phyloP scores from a whole-genome alignment of 768 basidiomycete species.

The Rossbeevera mucosa region DNA sequence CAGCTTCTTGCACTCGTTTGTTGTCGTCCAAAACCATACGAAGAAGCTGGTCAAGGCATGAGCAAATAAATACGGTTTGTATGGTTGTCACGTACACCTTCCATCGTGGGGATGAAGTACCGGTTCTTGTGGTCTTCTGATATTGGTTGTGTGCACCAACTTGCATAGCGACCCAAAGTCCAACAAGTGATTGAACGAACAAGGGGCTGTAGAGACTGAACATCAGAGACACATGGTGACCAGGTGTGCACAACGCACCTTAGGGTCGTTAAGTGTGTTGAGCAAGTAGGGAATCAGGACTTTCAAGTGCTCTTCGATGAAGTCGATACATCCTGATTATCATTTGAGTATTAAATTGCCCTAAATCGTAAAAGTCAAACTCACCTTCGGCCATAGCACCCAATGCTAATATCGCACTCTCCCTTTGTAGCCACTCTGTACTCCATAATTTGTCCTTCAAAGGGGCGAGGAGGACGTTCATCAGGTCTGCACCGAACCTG shows the following conservation, averaged over 20 bases:
- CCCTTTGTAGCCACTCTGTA: constrained; percentile 87
- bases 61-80: background rate
- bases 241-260: constrained; percentile 46
- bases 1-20: constrained; percentile 98
- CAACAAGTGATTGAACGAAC: constrained; percentile 98
- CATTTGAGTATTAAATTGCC: constrained; percentile 7
- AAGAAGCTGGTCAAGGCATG: constrained; percentile 60
- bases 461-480: constrained; percentile 83
- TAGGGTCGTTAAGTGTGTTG: constrained; percentile 83
- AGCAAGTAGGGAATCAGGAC: constrained; percentile 91
- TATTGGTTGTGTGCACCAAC: constrained; percentile 87
- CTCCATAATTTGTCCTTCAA: constrained; percentile 94
- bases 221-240: background rate
- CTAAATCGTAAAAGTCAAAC: constrained; percentile 16
- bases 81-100: constrained; percentile 67
- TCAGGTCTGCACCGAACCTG: constrained; percentile 81
- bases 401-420: constrained; percentile 92
- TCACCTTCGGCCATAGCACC: constrained; percentile 98
- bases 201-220: constrained; percentile 59
- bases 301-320: constrained; percentile 91
- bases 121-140: constrained; percentile 83
- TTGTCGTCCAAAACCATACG: constrained; percentile 98
- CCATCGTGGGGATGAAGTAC: constrained; percentile 97
- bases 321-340: constrained; percentile 84
- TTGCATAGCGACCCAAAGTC: constrained; percentile 98